A percentile compares a stretch with the other conserved stretches of the same genome.
These are phyloP conservation scores for Themeda triandra DNA, from an alignment of 176 grass and related monocot genomes.

Conservation along the genomic window DNA sequence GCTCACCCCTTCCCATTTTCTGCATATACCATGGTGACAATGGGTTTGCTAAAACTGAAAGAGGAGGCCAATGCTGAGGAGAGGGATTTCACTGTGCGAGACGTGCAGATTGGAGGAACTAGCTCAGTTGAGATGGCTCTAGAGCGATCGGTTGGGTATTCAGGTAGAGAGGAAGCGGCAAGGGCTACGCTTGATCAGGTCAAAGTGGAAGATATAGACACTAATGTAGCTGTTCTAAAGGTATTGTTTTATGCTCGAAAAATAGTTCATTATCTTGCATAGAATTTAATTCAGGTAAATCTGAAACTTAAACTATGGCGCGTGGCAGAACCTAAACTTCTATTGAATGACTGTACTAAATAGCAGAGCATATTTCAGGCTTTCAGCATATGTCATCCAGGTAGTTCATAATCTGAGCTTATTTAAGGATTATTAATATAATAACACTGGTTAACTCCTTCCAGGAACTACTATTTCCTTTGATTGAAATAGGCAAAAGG, in stretches of 20 bases:
- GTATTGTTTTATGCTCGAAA: slow-evolving; percentile 4
- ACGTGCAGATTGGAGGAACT: slow-evolving; percentile 57
- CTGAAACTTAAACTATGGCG: background rate
- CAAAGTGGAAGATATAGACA: slow-evolving; percentile 83
- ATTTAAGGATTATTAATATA: background rate
- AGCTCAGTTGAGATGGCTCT: slow-evolving; percentile 71
- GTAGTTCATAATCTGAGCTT: background rate
- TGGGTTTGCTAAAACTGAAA: slow-evolving; percentile 56
- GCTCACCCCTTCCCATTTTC: slow-evolving; percentile 61
- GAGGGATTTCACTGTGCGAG: slow-evolving; percentile 35
- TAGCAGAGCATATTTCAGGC: background rate
- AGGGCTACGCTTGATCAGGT: slow-evolving; percentile 74
- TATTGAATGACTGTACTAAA: background rate
- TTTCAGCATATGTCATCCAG: background rate
- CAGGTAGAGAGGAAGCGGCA: slow-evolving; percentile 60
- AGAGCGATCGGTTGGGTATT: slow-evolving; percentile 66
- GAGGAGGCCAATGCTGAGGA: slow-evolving; percentile 43
- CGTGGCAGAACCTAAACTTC: background rate
- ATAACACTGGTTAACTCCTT: background rate
- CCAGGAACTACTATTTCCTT: slow-evolving; percentile 93
- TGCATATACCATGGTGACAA: slow-evolving; percentile 47
- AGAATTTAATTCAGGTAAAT: background rate
- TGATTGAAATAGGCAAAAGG: slow-evolving; percentile 70
- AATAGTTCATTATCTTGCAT: background rate
- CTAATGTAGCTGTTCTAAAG: slow-evolving; percentile 81